These are phyloP conservation scores for Pseudopediastrum boryanum DNA, from an alignment of 139 green algal genomes.

Conservation along the genomic window DNA sequence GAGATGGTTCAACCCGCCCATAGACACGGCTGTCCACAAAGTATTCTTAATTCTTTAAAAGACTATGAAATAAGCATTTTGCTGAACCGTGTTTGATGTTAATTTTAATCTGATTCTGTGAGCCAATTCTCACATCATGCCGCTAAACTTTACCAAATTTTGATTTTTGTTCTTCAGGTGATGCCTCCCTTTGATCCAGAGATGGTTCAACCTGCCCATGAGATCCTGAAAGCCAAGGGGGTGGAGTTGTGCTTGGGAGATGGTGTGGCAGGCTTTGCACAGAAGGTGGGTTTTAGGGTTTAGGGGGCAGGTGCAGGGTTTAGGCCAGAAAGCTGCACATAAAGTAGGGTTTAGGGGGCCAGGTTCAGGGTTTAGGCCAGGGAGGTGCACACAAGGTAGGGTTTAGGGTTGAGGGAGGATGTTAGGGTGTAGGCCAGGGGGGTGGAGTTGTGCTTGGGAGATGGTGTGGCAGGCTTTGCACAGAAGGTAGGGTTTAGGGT, in stretches of 20 bases:
- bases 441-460: slow-evolving; percentile 46
- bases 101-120: too few species aligned
- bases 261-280: slow-evolving; percentile 48
- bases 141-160: too few species aligned
- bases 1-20: slow-evolving; percentile 50
- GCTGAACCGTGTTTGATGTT: too few species aligned
- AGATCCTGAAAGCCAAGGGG: slow-evolving; percentile 38
- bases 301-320: too few species aligned
- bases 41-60: too few species aligned
- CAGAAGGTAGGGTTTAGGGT: slow-evolving; percentile 25
- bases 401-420: too few species aligned
- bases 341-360: too few species aligned
- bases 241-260: slow-evolving; percentile 51
- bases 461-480: slow-evolving; percentile 53
- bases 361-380: slow-evolving; percentile 28
- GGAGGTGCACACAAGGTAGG: slow-evolving; percentile 39
- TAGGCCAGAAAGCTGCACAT: too few species aligned
- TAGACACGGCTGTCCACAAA: too few species aligned
- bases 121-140: too few species aligned
- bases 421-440: slow-evolving; percentile 40
- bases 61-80: too few species aligned
- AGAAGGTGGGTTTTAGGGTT: slow-evolving; percentile 28
- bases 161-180: slow-evolving; percentile 44
- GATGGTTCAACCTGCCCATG: slow-evolving; percentile 51
- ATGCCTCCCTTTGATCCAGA: slow-evolving; percentile 61